Base-by-base conservation (phyloP, 192 early-diverging fungal species). In the Rhizophagus clarus region DNA sequence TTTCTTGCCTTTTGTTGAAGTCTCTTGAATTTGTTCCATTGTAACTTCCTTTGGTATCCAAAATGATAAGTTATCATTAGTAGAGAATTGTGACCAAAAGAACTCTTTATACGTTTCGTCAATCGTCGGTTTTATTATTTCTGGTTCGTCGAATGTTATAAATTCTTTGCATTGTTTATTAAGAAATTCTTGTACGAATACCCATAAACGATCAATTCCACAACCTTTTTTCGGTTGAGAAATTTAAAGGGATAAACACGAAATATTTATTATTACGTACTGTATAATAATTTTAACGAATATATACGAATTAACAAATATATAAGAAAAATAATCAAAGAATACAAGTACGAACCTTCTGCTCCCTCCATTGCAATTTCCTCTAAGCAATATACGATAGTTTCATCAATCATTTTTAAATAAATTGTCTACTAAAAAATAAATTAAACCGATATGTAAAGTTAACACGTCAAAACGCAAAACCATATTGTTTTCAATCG, bases 301-400 rank as follows among this genome's bases (percentile, higher is more conserved):
- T 28, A 17, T 28, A 32, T n/a, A 26, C 24, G 3, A 24, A 24
- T 51, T 3, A 45, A 45, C 42, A 45, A 45, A 45, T 0, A 12
- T 45, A 45, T 45, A 12, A 45, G 11, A 45, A 12, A 45, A 1
- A 45, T 12, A 45, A 12, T 45, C 11, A 45, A 45, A 45, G 42
- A 45, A 12, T 11, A 20, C 47, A 29, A 22, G 3, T 17, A 1
- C 85, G 61, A 80, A 86, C 90, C 90, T 71, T 81, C 71, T 4
- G 81, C 80, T 22, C 89, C 90, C 51, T 92, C 90, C 14, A 92
- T 74, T 2, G 90, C 88, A 8, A 89, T 80, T 80, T 91, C 90
- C 26, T 87, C 87, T 31, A 89, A 86, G 12, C 89, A 81, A 67
- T 77, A 79, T 37, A 84, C 75, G 62, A 89, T 85, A 34, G 88